phyloP scores from a whole-genome alignment of 139 green algal genomes.

The Gonium pectorale region DNA sequence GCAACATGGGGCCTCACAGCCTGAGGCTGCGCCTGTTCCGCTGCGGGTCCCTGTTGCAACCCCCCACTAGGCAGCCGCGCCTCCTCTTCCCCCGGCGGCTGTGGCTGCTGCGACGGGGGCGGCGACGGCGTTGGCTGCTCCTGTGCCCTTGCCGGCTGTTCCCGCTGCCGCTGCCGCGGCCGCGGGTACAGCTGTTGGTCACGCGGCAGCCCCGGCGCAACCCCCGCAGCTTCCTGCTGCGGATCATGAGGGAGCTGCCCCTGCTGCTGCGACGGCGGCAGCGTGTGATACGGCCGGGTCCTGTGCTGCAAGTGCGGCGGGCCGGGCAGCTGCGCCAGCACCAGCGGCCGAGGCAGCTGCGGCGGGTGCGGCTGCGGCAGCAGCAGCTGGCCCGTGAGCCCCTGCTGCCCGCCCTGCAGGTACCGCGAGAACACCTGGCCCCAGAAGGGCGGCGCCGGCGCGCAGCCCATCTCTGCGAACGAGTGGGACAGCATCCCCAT shows the following conservation, averaged over 20 bases:
- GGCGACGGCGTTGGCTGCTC: background rate
- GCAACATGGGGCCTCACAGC: too few relatives aligned
- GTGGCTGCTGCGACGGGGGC: background rate
- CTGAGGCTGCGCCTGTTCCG: too few relatives aligned
- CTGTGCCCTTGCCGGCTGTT: background rate
- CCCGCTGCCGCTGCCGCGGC: background rate
- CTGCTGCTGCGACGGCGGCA: background rate
- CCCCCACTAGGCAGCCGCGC: too few relatives aligned
- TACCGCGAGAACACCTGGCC: constrained; percentile 12
- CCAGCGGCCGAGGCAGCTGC: background rate
- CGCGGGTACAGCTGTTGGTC: background rate
- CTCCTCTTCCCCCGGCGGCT: background rate
- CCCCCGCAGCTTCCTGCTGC: too few relatives aligned
- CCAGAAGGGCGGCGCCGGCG: background rate
- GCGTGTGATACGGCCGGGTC: background rate
- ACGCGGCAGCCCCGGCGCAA: too few relatives aligned
- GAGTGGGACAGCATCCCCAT: constrained; percentile 27
- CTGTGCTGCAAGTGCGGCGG: background rate
- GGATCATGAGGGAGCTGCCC: background rate
- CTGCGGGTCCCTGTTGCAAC: too few relatives aligned
- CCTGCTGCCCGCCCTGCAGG: background rate
- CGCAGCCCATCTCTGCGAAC: background rate
- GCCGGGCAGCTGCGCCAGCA: background rate
- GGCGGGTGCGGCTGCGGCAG: background rate
- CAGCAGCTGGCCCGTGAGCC: background rate